phyloP scores from a whole-genome alignment of 805 yeast species.

The Starmerella khaoyaiensis region DNA sequence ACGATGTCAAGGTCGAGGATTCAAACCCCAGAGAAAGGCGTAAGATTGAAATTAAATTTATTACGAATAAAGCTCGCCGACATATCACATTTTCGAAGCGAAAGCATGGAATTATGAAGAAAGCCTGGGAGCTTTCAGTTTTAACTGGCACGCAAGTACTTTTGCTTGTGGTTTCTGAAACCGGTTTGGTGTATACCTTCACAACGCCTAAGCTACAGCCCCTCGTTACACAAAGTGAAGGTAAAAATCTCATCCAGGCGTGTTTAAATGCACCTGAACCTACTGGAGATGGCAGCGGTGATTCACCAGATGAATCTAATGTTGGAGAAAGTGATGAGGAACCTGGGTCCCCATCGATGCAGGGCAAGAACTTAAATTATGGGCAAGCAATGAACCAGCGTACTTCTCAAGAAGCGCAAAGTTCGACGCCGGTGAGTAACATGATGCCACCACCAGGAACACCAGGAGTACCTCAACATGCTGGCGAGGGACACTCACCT shows the following conservation, averaged over 20 bases:
- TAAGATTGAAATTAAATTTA: constrained; percentile 92
- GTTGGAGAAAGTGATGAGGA: constrained; percentile 5
- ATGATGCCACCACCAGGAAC: too few relatives aligned
- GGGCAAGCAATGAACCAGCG: too few relatives aligned
- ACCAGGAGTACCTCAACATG: too few relatives aligned
- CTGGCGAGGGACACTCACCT: neutral
- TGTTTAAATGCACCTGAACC: constrained; percentile 94
- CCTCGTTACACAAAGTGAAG: constrained; percentile 91
- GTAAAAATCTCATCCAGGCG: constrained; percentile 91
- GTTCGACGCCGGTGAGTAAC: too few relatives aligned
- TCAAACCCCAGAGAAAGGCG: constrained; percentile 43
- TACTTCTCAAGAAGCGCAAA: too few relatives aligned
- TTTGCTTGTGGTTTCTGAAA: constrained; percentile 86
- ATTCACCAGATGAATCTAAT: constrained; percentile 10
- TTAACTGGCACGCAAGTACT: constrained; percentile 95
- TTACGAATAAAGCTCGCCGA: constrained; percentile 93
- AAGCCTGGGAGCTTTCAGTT: constrained; percentile 95
- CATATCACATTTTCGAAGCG: constrained; percentile 97
- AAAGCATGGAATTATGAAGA: constrained; percentile 98
- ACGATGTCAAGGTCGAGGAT: constrained; percentile 31
- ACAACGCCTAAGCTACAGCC: constrained; percentile 99
- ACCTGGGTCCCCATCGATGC: too few relatives aligned
- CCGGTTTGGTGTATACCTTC: constrained; percentile 96
- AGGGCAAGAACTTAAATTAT: too few relatives aligned
- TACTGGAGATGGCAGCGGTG: constrained; percentile 23